Evolutionary conservation across 2,329 filamentous ascomycete species (phyloP).

Genomic region (Sporothrix mexicana): DNA sequence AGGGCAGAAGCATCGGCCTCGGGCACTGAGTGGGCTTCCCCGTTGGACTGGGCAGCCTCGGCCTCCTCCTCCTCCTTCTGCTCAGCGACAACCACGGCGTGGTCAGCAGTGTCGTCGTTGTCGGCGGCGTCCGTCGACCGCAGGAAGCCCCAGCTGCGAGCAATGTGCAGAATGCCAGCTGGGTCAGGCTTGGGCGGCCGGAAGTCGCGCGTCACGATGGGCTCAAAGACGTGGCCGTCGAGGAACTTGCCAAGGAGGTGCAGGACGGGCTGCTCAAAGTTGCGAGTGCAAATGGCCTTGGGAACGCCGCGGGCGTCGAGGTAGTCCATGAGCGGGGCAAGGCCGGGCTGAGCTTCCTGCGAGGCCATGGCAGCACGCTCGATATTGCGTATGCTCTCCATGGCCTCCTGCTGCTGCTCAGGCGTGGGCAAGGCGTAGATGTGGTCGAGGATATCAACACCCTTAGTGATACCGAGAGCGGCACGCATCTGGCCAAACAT

Average conservation of each 20-base stretch:
- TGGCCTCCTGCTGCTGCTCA: slow-evolving; percentile 65
- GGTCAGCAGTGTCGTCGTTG: slow-evolving; percentile 36
- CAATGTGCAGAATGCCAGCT: slow-evolving; percentile 86
- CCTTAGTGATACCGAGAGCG: slow-evolving; percentile 73
- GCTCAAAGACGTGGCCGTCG: slow-evolving; percentile 68
- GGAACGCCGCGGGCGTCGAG: slow-evolving; percentile 69
- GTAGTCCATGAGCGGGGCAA: slow-evolving; percentile 79
- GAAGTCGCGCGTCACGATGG: slow-evolving; percentile 85
- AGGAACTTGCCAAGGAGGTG: slow-evolving; percentile 80
- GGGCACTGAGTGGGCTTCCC: slow-evolving; percentile 29
- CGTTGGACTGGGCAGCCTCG: slow-evolving; percentile 25
- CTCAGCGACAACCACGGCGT: slow-evolving; percentile 34
- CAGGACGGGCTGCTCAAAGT: slow-evolving; percentile 81
- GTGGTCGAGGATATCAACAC: slow-evolving; percentile 85
- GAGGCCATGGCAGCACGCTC: slow-evolving; percentile 79
- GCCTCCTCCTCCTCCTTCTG: slow-evolving; percentile 38
- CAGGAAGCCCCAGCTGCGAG: slow-evolving; percentile 72
- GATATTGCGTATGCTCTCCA: slow-evolving; percentile 76
- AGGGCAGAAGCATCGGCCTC: slow-evolving; percentile 54
- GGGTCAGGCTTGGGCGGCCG: slow-evolving; percentile 85
- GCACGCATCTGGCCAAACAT: slow-evolving; percentile 91
- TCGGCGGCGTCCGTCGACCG: slow-evolving; percentile 35
- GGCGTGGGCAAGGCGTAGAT: slow-evolving; percentile 73
- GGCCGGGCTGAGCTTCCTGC: slow-evolving; percentile 82
- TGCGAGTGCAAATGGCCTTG: slow-evolving; percentile 91